A percentile compares a stretch with the other conserved stretches of the same genome.
phyloP scores from a whole-genome alignment of 768 basidiomycete species.

The Collybia mongolica region DNA sequence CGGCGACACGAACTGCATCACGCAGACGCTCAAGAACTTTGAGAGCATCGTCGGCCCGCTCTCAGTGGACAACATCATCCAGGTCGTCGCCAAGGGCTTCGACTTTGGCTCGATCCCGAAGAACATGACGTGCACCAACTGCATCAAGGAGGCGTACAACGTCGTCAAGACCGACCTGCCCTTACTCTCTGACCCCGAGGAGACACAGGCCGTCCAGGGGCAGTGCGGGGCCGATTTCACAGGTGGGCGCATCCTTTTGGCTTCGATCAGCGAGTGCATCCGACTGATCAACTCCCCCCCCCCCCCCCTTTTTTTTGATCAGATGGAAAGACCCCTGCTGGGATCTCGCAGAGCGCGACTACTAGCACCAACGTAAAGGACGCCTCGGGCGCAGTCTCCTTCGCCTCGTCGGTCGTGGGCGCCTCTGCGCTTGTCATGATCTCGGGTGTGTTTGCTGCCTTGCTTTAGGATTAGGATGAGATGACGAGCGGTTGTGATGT shows the following conservation, averaged over 20 bases:
- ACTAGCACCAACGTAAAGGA: conserved; percentile 10
- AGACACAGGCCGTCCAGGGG: conserved; percentile 22
- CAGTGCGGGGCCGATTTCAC: conserved; percentile 55
- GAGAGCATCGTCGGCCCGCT: conserved; percentile 40
- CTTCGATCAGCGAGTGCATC: too few species aligned
- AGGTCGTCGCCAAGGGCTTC: conserved; percentile 14
- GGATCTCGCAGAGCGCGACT: conserved; percentile 33
- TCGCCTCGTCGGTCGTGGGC: background rate
- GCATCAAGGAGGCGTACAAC: conserved; percentile 51
- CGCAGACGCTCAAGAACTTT: conserved; percentile 53
- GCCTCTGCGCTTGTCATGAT: background rate
- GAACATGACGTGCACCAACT: conserved; percentile 52
- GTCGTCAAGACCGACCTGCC: conserved; percentile 36
- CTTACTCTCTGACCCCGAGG: conserved; percentile 20
- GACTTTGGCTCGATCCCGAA: conserved; percentile 16
- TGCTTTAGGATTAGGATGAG: too few species aligned
- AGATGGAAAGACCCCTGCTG: conserved; percentile 39
- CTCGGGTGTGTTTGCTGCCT: background rate
- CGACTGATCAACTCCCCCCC: background rate
- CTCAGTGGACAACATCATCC: conserved; percentile 27
- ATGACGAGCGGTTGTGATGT: too few species aligned
- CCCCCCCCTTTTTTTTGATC: background rate
- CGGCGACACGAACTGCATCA: conserved; percentile 47
- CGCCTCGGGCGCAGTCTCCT: background rate
- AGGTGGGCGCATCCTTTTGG: conserved; percentile 31